Conservation (phyloP, 805 yeast genomes). For the Jamesozyma rosinii region DNA sequence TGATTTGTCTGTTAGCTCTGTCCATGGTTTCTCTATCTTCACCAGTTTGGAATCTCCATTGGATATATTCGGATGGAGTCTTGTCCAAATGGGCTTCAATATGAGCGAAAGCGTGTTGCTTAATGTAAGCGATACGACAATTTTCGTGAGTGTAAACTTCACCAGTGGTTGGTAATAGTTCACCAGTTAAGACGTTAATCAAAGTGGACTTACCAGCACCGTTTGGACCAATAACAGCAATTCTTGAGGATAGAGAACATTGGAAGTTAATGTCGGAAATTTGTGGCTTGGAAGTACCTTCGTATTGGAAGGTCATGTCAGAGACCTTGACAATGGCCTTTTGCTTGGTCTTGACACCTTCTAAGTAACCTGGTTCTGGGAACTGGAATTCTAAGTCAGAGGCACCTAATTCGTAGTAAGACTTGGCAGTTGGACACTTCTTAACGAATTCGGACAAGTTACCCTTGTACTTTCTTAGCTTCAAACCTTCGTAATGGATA, state of each 20-base stretch:
- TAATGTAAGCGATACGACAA: slow-evolving; percentile 99
- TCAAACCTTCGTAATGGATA: slow-evolving; percentile 99
- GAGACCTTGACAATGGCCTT: slow-evolving; percentile 98
- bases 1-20: slow-evolving; percentile 98
- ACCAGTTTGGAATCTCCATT: slow-evolving; percentile 99
- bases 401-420: slow-evolving; percentile 97
- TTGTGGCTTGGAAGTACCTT: slow-evolving; percentile 97
- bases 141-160: slow-evolving; percentile 99
- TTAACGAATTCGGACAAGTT: slow-evolving; percentile 97
- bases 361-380: slow-evolving; percentile 99
- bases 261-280: slow-evolving; percentile 87
- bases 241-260: slow-evolving; percentile 98
- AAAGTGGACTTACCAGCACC: slow-evolving; percentile 99
- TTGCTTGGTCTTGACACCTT: slow-evolving; percentile 99
- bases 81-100: slow-evolving; percentile 97
- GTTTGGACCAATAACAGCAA: slow-evolving; percentile 99
- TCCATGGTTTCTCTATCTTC: slow-evolving; percentile 99
- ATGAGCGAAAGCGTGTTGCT: slow-evolving; percentile 99
- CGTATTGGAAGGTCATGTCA: slow-evolving; percentile 98
- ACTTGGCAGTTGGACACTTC: slow-evolving; percentile 97
- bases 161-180: slow-evolving; percentile 95
- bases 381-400: slow-evolving; percentile 91
- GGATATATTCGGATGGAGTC: slow-evolving; percentile 99
- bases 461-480: slow-evolving; percentile 99
- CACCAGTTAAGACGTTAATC: slow-evolving; percentile 98